Percentiles rank a stretch among this genome's conserved stretches.
phyloP scores from a whole-genome alignment of 345 rosid genomes.

The Salix udensis region DNA sequence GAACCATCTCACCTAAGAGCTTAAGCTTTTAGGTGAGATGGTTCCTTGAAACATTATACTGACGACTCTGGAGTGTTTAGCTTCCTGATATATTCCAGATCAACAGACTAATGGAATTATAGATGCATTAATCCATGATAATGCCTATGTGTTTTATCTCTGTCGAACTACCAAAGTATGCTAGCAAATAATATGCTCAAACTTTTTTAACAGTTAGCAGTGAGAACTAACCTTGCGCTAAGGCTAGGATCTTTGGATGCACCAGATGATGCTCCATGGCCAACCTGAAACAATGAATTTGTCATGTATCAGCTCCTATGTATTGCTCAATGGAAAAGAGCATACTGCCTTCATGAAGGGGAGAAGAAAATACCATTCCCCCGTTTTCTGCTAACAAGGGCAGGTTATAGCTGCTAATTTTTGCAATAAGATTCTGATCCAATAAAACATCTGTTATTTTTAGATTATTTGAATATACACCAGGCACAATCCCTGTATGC shows the following conservation, averaged over 20 bases:
- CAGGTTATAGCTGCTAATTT: conserved; percentile 82
- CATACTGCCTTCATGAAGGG: background rate
- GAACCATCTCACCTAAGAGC: too few species aligned
- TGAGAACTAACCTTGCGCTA: conserved; percentile 43
- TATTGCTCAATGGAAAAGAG: background rate
- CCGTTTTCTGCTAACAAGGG: conserved; percentile 64
- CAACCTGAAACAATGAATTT: conserved; percentile 41
- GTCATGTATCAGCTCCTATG: conserved; percentile 2
- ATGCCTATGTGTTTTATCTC: background rate
- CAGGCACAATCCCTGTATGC: conserved; percentile 89
- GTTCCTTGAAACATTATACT: too few species aligned
- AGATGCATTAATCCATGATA: background rate
- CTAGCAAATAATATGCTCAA: background rate
- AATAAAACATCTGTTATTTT: conserved; percentile 75
- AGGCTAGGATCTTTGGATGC: conserved; percentile 37
- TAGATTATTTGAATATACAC: conserved; percentile 70
- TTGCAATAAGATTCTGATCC: conserved; percentile 74
- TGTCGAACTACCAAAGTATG: background rate
- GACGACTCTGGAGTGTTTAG: background rate
- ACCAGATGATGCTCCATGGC: conserved; percentile 39
- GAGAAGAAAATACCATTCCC: conserved; percentile 44
- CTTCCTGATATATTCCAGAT: background rate
- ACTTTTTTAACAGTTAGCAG: background rate
- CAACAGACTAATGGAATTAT: background rate
- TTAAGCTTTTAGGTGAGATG: too few species aligned